A percentile compares a stretch with the other conserved stretches of the same genome.
phyloP scores from a whole-genome alignment of 495 filamentous ascomycete genomes.

The Achaetomiella virescens region DNA sequence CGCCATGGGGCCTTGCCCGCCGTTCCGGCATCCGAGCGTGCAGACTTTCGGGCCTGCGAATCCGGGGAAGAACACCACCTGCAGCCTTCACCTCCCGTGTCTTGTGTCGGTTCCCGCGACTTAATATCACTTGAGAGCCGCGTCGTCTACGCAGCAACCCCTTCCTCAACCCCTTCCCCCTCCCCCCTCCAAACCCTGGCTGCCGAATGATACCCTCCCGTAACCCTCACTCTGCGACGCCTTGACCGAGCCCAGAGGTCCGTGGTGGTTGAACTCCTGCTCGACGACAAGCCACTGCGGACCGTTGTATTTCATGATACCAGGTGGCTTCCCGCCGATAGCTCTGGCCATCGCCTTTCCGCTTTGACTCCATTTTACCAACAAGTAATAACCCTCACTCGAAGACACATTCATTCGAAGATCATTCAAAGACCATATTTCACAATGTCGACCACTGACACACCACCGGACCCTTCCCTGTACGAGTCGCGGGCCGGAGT shows the following conservation, averaged over 20 bases:
- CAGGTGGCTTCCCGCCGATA: constrained; percentile 1
- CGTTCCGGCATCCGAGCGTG: no score
- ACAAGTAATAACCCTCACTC: not conserved
- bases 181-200: not conserved
- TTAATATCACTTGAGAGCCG: not conserved
- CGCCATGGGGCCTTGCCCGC: no score
- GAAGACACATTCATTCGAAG: not conserved
- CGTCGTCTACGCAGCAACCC: not conserved
- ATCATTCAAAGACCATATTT: not conserved
- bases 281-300: not conserved
- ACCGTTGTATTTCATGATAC: constrained; percentile 10
- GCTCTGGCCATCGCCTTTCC: not conserved
- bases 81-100: not conserved
- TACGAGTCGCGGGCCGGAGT: constrained; percentile 21
- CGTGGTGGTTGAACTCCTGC: not conserved
- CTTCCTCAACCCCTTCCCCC: not conserved
- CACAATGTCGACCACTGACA: constrained; percentile 2
- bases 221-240: not conserved
- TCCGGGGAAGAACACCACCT: not conserved
- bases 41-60: no score
- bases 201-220: not conserved
- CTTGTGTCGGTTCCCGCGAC: not conserved
- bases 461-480: constrained; percentile 5
- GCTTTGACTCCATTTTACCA: not conserved
- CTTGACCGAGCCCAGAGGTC: not conserved